Evolutionary conservation across 352 stramenopile genomes (phyloP).

Genomic region (Phytophthora fragariae): DNA sequence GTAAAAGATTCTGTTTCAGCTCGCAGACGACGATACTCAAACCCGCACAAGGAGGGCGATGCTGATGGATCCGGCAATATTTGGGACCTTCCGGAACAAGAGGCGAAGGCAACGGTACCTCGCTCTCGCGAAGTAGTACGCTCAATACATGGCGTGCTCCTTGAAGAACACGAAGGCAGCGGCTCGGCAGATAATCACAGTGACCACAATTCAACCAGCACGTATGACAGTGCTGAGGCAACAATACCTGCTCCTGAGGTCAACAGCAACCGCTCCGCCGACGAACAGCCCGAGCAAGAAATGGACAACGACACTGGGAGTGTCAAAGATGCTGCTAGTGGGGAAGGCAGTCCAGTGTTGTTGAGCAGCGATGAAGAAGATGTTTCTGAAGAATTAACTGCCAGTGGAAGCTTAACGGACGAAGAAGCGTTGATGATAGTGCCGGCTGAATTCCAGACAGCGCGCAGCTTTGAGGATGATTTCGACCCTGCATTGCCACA

Average conservation of each 20-base stretch:
- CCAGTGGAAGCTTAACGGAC: conserved; percentile 25
- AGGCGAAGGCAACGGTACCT: conserved; percentile 19
- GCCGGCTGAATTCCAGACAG: conserved; percentile 45
- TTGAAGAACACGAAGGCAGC: conserved; percentile 12
- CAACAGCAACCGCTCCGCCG: conserved; percentile 26
- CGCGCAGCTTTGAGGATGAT: conserved; percentile 46
- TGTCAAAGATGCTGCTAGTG: conserved; percentile 10
- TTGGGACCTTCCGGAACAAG: conserved; percentile 7
- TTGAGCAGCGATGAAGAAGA: conserved; percentile 31
- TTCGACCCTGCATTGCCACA: conserved; percentile 11
- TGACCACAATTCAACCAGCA: conserved; percentile 19
- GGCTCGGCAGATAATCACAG: conserved; percentile 7
- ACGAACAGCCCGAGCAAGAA: conserved; percentile 58
- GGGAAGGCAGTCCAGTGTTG: conserved; percentile 12
- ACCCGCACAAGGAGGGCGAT: neutral
- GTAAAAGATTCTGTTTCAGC: conserved; percentile 31
- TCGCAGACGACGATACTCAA: conserved; percentile 12
- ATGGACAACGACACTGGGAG: conserved; percentile 36
- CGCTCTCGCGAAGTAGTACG: conserved; percentile 34
- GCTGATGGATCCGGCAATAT: conserved; percentile 21
- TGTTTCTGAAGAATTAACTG: conserved; percentile 19
- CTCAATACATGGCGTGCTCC: conserved; percentile 20
- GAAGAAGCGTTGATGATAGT: conserved; percentile 42
- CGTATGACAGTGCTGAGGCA: conserved; percentile 24
- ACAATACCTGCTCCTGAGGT: conserved; percentile 14